A percentile compares a stretch with the other conserved stretches of the same genome.
phyloP scores from a whole-genome alignment of 306 rosid species.

The Benincasa hispida region DNA sequence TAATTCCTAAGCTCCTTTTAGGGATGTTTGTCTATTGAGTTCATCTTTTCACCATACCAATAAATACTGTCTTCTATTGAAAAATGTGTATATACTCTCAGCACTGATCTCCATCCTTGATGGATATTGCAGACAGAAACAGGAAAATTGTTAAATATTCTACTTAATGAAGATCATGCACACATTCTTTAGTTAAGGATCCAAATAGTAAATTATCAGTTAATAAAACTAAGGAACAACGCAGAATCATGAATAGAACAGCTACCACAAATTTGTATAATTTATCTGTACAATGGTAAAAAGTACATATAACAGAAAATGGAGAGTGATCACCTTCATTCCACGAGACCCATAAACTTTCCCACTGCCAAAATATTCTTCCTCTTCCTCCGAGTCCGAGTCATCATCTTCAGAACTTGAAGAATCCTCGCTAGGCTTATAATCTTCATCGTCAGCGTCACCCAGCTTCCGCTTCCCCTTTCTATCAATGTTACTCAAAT shows the following conservation, averaged over 20 bases:
- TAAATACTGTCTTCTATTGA: not conserved
- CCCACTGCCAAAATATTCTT: constrained; percentile 15
- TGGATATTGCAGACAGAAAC: not conserved
- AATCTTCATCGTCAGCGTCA: constrained; percentile 33
- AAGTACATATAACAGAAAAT: not conserved
- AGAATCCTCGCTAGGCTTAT: constrained; percentile 41
- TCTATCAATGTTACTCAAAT: not conserved
- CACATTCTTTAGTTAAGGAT: not conserved
- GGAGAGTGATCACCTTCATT: constrained; percentile 35
- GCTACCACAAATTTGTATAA: not conserved
- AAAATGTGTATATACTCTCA: not conserved
- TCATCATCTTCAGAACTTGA: constrained; percentile 23
- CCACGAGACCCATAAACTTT: constrained; percentile 25
- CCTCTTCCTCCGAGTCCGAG: constrained; percentile 27
- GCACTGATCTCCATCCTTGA: not conserved
- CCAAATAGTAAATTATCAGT: not conserved
- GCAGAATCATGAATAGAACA: not conserved
- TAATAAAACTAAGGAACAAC: not conserved
- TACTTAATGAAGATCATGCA: not conserved
- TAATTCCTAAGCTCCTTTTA: not conserved
- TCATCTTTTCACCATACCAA: not conserved
- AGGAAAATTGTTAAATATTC: not conserved
- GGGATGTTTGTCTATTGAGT: not conserved
- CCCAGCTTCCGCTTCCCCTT: constrained; percentile 40
- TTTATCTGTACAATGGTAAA: not conserved